A percentile compares a stretch with the other conserved stretches of the same genome.
Conservation (phyloP, 768 basidiomycete genomes). For the Mycena sanguinolenta region DNA sequence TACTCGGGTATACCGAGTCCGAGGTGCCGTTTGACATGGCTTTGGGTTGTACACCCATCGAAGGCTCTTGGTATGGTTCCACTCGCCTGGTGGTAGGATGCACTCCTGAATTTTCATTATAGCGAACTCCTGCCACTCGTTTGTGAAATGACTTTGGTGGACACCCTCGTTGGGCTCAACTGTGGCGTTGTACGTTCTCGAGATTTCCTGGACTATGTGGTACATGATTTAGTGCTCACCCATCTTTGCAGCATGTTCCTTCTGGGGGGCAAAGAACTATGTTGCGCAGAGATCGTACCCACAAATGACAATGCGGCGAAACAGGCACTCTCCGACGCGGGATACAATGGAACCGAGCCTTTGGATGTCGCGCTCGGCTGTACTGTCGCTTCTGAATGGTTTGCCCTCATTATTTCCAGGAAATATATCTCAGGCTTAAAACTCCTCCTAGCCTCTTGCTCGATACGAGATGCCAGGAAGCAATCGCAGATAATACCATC, state of each 20-base stretch:
- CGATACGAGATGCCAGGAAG: neutral
- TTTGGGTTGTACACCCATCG: neutral
- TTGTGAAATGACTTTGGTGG: neutral
- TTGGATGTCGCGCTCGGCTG: neutral
- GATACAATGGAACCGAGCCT: neutral
- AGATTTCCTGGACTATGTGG: neutral
- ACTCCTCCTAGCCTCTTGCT: neutral
- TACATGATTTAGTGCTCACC: neutral
- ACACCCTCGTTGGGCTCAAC: neutral
- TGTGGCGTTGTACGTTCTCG: neutral
- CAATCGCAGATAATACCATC: neutral
- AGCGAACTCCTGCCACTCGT: neutral
- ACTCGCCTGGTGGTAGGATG: slow-evolving; percentile 1
- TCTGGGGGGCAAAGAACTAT: neutral
- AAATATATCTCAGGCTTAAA: neutral
- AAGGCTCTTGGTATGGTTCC: neutral
- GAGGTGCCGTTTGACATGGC: neutral
- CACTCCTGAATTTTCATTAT: neutral
- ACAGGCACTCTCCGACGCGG: neutral
- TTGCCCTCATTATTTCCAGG: neutral
- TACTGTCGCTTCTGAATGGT: neutral
- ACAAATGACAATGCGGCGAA: neutral
- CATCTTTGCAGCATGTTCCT: neutral
- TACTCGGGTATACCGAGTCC: neutral
- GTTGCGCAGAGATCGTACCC: neutral